These are phyloP conservation scores for Boletus semigastroideus DNA, from an alignment of 1,284 basidiomycete species.

Conservation along the genomic window DNA sequence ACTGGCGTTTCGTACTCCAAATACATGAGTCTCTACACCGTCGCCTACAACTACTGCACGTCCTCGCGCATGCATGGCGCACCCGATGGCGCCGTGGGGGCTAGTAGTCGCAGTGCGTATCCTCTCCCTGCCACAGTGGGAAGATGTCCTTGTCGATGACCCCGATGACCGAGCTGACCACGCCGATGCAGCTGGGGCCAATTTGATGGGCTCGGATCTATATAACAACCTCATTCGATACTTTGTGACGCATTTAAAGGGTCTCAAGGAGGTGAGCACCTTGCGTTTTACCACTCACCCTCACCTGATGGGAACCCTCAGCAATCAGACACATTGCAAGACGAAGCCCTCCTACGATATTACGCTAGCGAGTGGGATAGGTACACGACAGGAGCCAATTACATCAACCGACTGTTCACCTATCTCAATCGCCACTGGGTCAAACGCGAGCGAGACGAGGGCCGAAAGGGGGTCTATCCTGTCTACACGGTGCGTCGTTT, in stretches of 20 bases:
- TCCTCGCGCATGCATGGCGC: slow-evolving; percentile 79
- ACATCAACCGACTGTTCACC: slow-evolving; percentile 93
- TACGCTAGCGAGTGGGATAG: slow-evolving; percentile 95
- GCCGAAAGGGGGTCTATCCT: slow-evolving; percentile 91
- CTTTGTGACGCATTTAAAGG: slow-evolving; percentile 77
- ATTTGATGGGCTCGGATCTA: slow-evolving; percentile 92
- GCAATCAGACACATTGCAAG: slow-evolving; percentile 80
- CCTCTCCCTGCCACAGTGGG: slow-evolving; percentile 4
- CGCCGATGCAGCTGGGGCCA: slow-evolving; percentile 72
- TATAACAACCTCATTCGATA: slow-evolving; percentile 89
- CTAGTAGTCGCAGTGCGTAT: slow-evolving; percentile 61
- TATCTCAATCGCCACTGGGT: slow-evolving; percentile 99
- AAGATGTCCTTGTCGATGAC: slow-evolving; percentile 25
- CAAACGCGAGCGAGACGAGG: slow-evolving; percentile 97
- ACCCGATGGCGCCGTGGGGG: slow-evolving; percentile 42
- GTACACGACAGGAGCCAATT: slow-evolving; percentile 95
- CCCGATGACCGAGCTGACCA: slow-evolving; percentile 19
- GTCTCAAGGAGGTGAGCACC: slow-evolving; percentile 58
- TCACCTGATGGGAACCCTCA: slow-evolving; percentile 33
- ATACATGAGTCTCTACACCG: slow-evolving; percentile 92
- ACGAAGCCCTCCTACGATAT: slow-evolving; percentile 87
- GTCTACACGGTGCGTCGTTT: slow-evolving; percentile 87
- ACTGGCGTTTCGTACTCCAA: slow-evolving; percentile 89
- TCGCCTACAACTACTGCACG: slow-evolving; percentile 97
- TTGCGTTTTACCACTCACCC: slow-evolving; percentile 2